Evolutionary conservation across 352 stramenopile species (phyloP), one percentile per base, ranked within the genome.

Genomic region (Phytopythium aichiense): DNA sequence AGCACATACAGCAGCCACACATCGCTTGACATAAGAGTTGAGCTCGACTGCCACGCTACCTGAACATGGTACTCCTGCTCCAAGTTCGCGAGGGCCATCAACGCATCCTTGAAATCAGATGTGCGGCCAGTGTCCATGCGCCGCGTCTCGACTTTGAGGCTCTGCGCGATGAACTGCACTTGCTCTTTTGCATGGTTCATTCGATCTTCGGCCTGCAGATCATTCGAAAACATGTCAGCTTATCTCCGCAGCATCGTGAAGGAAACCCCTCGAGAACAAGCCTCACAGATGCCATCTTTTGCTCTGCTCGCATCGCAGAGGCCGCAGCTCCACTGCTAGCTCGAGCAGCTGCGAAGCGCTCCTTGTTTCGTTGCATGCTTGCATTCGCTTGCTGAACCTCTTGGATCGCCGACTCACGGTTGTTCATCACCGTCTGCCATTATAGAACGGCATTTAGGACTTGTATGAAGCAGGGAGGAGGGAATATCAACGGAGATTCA

Each of bases 361-460:
- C 87, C 73, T 95, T 95, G 66, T 95, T 95, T 42, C 87, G 71
- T 60, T 95, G 87, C 87, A 95, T 95, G 58, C 82, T 94, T 7
- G 84, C 82, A 69, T 91, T 95, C n/a, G 87, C 84, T 81, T 93
- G 79, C 57, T 94, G 84, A 4, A 95, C 87, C 69, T 95, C 87
- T 25, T 89, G 64, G 48, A 95, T 94, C 33, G 87, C 87, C 22
- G 83, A 87, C 56, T 95, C 84, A 1, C 87, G 87, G 66, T 95
- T 95, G 66, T 77, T 82, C 76, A 95, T 91, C 23, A 95, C 87
- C 20, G 84, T 79, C 87, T 94, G 33, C 15, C 65, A 22, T 58
- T 20, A n/a, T 23, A 60, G 53, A 60, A 35, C 23, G 11, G 18
- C 18, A 8, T 22, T 22, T n/a, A 22, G 37, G 46, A 30, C 40